Conservation (phyloP, 2,329 filamentous ascomycete species). For the Hirsutella minnesotensis region DNA sequence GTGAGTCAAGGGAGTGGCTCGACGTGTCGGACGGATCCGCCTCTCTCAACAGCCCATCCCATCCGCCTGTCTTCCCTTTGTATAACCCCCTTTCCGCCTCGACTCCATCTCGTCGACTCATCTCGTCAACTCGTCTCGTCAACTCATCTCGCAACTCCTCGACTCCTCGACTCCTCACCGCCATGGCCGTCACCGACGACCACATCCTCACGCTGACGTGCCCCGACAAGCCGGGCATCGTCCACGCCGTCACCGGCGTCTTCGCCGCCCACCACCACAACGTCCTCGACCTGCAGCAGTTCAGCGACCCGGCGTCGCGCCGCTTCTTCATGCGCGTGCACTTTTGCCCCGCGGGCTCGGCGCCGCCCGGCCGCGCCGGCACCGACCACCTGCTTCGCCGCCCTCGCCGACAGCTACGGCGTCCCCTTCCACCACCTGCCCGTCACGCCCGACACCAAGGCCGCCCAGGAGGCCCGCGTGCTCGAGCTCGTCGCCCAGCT, state of each 20-base stretch:
- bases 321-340: conserved; percentile 86
- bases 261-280: conserved; percentile 64
- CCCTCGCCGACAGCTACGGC: conserved; percentile 59
- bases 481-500: conserved; percentile 58
- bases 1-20: no score
- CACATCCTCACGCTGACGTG: conserved; percentile 73
- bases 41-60: no score
- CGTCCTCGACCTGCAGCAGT: conserved; percentile 77
- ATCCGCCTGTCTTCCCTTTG: no score
- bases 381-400: conserved; percentile 51
- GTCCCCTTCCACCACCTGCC: conserved; percentile 74
- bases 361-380: conserved; percentile 11
- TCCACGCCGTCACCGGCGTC: conserved; percentile 71
- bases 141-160: no score
- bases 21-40: no score
- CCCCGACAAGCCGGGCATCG: conserved; percentile 74
- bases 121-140: no score
- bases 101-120: no score
- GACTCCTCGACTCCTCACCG: no score
- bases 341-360: conserved; percentile 48
- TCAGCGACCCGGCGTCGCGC: conserved; percentile 60
- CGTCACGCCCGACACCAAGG: conserved; percentile 67
- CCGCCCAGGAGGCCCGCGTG: conserved; percentile 58
- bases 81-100: no score
- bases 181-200: conserved; percentile 25